Base-by-base conservation (phyloP, 768 basidiomycete species). In the Hericium alpestre region DNA sequence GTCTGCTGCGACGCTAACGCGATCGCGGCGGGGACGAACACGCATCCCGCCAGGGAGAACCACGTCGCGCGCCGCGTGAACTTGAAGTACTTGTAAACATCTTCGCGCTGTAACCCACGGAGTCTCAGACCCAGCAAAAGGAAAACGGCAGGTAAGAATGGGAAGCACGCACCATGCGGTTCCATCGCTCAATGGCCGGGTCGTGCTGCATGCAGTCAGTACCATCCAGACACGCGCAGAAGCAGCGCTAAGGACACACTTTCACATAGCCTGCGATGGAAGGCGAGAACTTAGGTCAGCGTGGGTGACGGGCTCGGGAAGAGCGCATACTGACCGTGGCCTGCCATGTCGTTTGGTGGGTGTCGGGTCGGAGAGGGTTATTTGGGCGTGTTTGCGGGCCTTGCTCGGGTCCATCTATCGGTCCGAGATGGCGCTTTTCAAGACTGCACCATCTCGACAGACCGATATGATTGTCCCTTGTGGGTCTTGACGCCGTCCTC, bases 81-180 rank as follows among this genome's bases (percentile, higher is more conserved):
- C 39, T 80, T 80, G 70, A 93, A 95, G 66, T 83, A 77, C 66
- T 86, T 75, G 71, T 92, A 90, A n/a, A 82, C 87, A 61, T 84
- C 78, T 68, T 93, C 91, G 40, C 92, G 84, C 92, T 93, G 49
- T 22, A 16, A 57, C 48, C 56, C 57, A 32, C 8, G 1, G 2
- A 32, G 0, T 1, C 5, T 9, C 32, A 32, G 32, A 7, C 8
- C 8, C 32, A 32, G 32, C 32, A 32, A 8, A 27, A 32, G 32
- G 32, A 4, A 46, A 22, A 4, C 48, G 40, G 16, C 57, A 39
- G 16, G n/a, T 53, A 18, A 51, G 37, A 43, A 43, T 6, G 55
- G 55, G 58, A 32, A 25, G 25, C 25, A 56, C 67, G 20, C 54
- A 83, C 83, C 83, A 84, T 83, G 25, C 65, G 65, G 55, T 75